Base-by-base conservation (phyloP, 2,329 filamentous ascomycete species). In the Reticulascus tulasneorum region DNA sequence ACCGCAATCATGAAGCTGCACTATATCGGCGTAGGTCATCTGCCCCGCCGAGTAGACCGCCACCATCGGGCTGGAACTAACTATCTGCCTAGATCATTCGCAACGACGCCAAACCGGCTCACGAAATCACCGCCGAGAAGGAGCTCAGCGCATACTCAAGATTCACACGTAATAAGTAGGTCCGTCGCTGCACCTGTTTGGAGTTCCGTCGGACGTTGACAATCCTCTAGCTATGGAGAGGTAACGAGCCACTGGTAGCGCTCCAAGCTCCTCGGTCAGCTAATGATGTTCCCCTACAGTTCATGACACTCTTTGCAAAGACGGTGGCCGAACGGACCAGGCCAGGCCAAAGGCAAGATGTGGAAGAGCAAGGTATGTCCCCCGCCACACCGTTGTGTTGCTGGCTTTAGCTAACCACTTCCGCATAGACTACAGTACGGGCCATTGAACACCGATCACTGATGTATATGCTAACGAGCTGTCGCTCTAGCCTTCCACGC, bases 1-100 rank as follows among this genome's bases (percentile, higher is more conserved):
- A n/a, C n/a, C n/a, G n/a, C n/a, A n/a, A 81, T 53, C 58, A 91
- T 91, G 86, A 91, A 90, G 79, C 69, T 93, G 62, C 75, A 85
- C 63, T 93, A 93, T 66, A 87, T 94, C 58, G 87, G 86, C 53
- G 87, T 93, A 81, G 47, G 81, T 44, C 41, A 32, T 45, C 49
- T 54, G 50, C 50, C 40, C 40, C 30, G 31, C 29, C 27, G 16
- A 16, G 33, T 20, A 38, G 18, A 23, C 28, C n/a, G 15, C 22
- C 18, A 25, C 35, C 34, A 28, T 15, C 23, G 19, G 37, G 27
- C 33, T 43, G 22, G 33, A 28, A 26, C 27, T 24, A 20, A 21
- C 20, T 30, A 19, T 34, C 16, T 29, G 13, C 39, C 37, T 35
- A 94, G 88, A 78, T 94, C 62, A 72, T 93, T 58, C 85, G 84